Evolutionary conservation across 176 grass and related monocot genomes (phyloP).

Genomic region (Secale cereale): DNA sequence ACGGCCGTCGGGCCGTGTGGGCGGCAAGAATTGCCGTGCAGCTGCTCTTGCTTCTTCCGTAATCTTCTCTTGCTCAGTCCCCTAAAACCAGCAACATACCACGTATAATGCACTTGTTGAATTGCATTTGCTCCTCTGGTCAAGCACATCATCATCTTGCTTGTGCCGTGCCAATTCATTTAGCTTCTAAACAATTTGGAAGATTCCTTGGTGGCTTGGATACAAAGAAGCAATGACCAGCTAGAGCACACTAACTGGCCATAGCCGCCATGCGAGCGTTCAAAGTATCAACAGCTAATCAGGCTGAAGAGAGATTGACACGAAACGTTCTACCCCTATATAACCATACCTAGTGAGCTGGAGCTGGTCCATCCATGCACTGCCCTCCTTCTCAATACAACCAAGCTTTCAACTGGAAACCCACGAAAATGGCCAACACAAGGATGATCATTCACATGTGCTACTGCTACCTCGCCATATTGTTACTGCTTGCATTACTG

Average conservation of each 20-base stretch:
- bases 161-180: not conserved
- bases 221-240: not conserved
- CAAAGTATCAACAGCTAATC: not conserved
- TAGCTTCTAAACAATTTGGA: not conserved
- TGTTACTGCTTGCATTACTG: not conserved
- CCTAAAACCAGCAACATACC: constrained; percentile 21
- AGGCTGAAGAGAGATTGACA: not conserved
- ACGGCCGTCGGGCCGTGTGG: not conserved
- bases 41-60: constrained; percentile 12
- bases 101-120: not conserved
- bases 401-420: not conserved
- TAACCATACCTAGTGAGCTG: not conserved
- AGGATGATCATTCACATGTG: not conserved
- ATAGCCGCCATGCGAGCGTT: constrained; percentile 27
- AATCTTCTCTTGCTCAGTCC: constrained; percentile 11
- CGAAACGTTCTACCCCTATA: not conserved
- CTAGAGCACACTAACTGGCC: not conserved
- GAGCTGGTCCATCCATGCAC: not conserved
- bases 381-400: too few relatives aligned
- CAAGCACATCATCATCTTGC: not conserved
- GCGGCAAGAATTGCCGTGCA: constrained; percentile 13
- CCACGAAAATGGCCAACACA: not conserved
- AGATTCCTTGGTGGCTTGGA: constrained; percentile 10
- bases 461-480: not conserved
- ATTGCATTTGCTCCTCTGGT: not conserved